These are phyloP conservation scores for Calonectria pteridis DNA, from an alignment of 2,329 filamentous ascomycete genomes.

Conservation along the genomic window DNA sequence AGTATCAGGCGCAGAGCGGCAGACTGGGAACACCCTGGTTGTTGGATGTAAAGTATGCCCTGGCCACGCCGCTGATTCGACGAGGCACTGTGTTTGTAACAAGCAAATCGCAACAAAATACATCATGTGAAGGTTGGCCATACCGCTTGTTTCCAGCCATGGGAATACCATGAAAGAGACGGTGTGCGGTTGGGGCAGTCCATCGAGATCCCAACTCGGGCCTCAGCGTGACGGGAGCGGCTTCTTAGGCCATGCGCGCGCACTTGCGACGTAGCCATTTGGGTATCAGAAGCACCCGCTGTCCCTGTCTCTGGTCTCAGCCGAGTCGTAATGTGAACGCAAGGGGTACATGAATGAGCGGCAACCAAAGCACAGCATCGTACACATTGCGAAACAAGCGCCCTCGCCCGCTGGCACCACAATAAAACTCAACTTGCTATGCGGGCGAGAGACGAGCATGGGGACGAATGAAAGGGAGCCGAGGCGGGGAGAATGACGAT, in stretches of 20 bases:
- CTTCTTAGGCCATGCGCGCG: neutral
- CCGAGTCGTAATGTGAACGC: constrained; percentile 20
- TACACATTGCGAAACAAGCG: constrained; percentile 39
- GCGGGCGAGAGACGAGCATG: neutral
- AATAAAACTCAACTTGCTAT: neutral
- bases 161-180: neutral
- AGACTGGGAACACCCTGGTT: constrained; percentile 13
- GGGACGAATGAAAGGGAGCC: constrained; percentile 23
- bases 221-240: neutral
- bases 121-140: constrained; percentile 5
- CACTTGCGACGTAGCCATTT: neutral
- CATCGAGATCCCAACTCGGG: neutral
- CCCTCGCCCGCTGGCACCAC: constrained; percentile 28
- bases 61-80: constrained; percentile 2
- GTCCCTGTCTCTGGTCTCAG: constrained; percentile 12
- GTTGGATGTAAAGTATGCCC: neutral
- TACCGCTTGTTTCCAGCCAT: neutral
- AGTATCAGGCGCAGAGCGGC: neutral
- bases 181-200: neutral
- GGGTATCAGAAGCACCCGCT: constrained; percentile 1
- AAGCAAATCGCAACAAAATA: neutral
- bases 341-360: constrained; percentile 20
- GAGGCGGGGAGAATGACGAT: constrained; percentile 28
- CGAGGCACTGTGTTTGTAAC: constrained; percentile 4
- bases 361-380: constrained; percentile 20